Evolutionary conservation across 176 grass and related monocot genomes (phyloP).

Genomic region (Coix lacrymajobi): DNA sequence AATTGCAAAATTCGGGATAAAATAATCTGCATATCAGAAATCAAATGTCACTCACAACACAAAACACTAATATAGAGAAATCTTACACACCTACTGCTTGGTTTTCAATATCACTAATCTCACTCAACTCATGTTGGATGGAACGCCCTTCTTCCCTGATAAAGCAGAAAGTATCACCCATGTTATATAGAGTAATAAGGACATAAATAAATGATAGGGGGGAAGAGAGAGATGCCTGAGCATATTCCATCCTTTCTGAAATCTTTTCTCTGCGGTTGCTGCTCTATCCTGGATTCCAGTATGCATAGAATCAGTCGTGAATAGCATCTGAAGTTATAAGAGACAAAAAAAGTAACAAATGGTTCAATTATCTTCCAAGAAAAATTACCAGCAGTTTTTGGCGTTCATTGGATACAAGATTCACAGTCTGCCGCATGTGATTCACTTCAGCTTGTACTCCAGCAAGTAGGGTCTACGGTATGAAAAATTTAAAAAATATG

Average conservation of each 20-base stretch:
- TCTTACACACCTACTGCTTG: constrained; percentile 45
- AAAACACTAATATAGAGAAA: neutral
- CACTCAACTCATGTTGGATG: constrained; percentile 41
- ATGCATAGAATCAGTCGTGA: neutral
- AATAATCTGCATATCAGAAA: neutral
- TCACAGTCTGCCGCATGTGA: constrained; percentile 50
- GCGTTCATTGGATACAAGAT: constrained; percentile 55
- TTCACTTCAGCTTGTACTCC: constrained; percentile 50
- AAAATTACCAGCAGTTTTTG: constrained; percentile 48
- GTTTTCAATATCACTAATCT: constrained; percentile 47
- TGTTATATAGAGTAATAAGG: neutral
- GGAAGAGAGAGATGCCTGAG: constrained; percentile 22
- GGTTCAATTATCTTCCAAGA: neutral
- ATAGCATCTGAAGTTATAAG: neutral
- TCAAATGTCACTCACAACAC: neutral
- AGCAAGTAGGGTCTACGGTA: constrained; percentile 52
- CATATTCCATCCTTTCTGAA: constrained; percentile 60
- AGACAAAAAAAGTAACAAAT: neutral
- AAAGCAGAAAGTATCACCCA: neutral
- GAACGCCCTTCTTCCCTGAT: constrained; percentile 44
- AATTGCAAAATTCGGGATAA: neutral
- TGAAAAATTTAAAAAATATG: neutral
- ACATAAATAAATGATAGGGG: neutral
- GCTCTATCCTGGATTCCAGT: constrained; percentile 43
- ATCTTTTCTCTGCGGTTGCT: constrained; percentile 40